Base-by-base conservation (phyloP, 306 rosid genomes). In the Quercus berberidifolia region DNA sequence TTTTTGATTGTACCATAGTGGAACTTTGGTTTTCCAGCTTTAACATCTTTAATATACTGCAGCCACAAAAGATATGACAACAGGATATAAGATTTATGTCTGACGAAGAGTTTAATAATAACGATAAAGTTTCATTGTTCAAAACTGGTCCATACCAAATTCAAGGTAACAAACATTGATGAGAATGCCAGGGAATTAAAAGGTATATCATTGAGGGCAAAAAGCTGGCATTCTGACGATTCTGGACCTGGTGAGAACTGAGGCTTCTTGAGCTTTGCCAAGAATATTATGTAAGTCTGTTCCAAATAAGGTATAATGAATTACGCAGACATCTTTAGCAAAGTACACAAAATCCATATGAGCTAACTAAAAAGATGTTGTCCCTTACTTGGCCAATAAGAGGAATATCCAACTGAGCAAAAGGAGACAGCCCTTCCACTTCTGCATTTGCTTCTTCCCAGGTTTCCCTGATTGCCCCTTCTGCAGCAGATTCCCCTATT, bases 381-480 rank as follows among this genome's bases (percentile, higher is more conserved):
- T 55, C 28, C 80, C 91, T 86, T 85, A 93, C 99, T 86, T 93
- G 99, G 59, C 98, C 97, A 74, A 95, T 95, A 55, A 91, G 85
- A 80, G 99, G 99, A 84, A 95, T 91, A 74, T 95, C 98, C 90
- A 95, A 81, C 55, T 95, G 99, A 77, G 96, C 94, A 91, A 93
- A 93, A 77, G 98, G 96, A 58, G 97, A 91, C 56, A 90, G 80
- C 77, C 83, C 91, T 87, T 92, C 97, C 73, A 95, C 99, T 41
- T 95, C 94, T 55, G 99, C 99, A 81, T 88, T 88, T 78, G 99
- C 99, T 90, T 93, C 99, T 82, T 95, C 99, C 92, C 87, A 77
- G 78, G 99, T 95, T 87, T 95, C 99, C 87, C 99, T 90, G 23
- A 84, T 85, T 49, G 99, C 99, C 74, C 99, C 99, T 83, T 95